Base-by-base conservation (phyloP, 108 stramenopile species). In the Pseudonitzschia delicatissima region DNA sequence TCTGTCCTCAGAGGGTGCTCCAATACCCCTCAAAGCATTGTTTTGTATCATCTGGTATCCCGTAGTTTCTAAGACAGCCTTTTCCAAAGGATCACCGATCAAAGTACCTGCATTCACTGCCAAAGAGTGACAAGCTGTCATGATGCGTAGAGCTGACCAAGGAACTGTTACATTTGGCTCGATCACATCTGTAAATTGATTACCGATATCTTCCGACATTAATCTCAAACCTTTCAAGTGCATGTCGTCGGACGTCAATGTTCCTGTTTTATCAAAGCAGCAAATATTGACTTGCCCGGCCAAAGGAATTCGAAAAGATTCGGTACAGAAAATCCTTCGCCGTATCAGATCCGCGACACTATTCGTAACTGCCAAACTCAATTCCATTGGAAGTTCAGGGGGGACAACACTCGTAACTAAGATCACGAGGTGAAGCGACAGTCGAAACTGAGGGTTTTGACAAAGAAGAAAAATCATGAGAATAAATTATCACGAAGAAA, bases 191-290 rank as follows among this genome's bases (percentile, higher is more conserved):
- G 32, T 28, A 33, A 64, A 66, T 17, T 12, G 35, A 3, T 27
- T n/a, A 11, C 18, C 53, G 53, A 29, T 13, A 20, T 29, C 39
- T n/a, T 55, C 34, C 12, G 53, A 11, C 18, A 57, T 29, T 35
- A 79, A 44, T 57, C 80, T 79, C 1, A 99, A 85, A 29, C 97
- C 98, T 47, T 67, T 74, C 49, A 96, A 69, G 31, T 81, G 71
- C 77, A 98, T 88, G 58, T 95, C 87, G 74, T 99, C 98, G 48
- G 81, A 88, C 2, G 97, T 98, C 48, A 99, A 80, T 4, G 97
- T 99, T 8, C 97, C 97, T 9, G 98, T 99, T 70, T 98, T 98
- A 69, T 99, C 98, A 65, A 99, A 99, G 60, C 93, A 94, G 68
- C 96, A 97, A n/a, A 82, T 65, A 64, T 96, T 86, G 5, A 97